These are phyloP conservation scores for Zalaria sp. DNA, from an alignment of 2,329 filamentous ascomycete genomes.

Conservation along the genomic window DNA sequence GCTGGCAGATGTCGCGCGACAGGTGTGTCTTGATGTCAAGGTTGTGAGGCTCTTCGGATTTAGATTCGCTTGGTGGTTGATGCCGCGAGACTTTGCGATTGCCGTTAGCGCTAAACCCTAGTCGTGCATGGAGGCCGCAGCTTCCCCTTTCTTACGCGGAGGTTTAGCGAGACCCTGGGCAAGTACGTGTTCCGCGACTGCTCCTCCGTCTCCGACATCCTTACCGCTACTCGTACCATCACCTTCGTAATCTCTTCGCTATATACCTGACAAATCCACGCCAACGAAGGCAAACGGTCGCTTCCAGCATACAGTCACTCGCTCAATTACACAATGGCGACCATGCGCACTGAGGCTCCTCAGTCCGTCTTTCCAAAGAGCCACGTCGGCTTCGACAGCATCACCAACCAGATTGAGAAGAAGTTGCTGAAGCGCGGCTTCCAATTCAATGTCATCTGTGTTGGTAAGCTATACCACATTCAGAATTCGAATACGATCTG, in stretches of 20 bases:
- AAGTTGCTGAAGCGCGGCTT: conserved; percentile 99
- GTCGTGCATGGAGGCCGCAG: conserved; percentile 6
- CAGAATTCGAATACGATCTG: neutral
- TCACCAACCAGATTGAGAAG: conserved; percentile 98
- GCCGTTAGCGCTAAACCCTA: neutral
- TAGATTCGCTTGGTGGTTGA: neutral
- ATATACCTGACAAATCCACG: too few relatives aligned
- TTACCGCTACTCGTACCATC: too few relatives aligned
- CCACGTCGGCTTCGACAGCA: conserved; percentile 99
- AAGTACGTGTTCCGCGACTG: neutral
- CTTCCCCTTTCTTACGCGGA: conserved; percentile 22
- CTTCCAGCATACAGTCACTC: neutral
- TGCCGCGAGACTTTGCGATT: neutral
- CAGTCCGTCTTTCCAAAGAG: conserved; percentile 67
- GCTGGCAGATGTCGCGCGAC: neutral
- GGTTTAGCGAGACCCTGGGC: neutral
- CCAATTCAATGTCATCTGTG: conserved; percentile 99
- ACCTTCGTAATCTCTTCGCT: neutral
- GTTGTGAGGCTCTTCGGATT: neutral
- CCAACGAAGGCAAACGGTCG: neutral
- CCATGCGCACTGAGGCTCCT: conserved; percentile 45
- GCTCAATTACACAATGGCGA: conserved; percentile 38
- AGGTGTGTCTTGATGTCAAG: neutral
- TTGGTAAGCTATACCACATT: conserved; percentile 53
- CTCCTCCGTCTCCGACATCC: neutral